Evolutionary conservation across 1,139 yeast genomes (phyloP).

Genomic region (Taphrina flavorubra): DNA sequence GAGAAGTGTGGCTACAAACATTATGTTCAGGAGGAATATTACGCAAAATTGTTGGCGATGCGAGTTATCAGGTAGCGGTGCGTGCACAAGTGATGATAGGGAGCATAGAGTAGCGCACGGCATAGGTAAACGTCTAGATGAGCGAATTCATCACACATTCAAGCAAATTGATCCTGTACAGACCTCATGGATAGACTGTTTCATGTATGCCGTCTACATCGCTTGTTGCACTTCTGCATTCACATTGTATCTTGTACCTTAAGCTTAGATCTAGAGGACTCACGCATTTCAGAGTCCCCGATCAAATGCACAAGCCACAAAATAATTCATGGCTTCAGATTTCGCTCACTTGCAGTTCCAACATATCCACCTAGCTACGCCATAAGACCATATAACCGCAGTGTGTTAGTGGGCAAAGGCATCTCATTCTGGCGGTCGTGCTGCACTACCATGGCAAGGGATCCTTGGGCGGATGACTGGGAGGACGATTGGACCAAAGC

Average conservation of each 20-base stretch:
- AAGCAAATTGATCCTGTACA: too few relatives aligned
- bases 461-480: constrained; percentile 40
- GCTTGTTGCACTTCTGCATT: background rate
- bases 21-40: constrained; percentile 8
- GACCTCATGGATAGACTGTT: too few relatives aligned
- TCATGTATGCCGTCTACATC: too few relatives aligned
- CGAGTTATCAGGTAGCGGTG: background rate
- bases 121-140: too few relatives aligned
- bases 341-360: background rate
- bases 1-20: constrained; percentile 4
- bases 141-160: too few relatives aligned
- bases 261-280: too few relatives aligned
- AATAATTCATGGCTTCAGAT: background rate
- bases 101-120: too few relatives aligned
- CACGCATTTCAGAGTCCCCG: background rate
- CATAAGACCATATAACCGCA: too few relatives aligned
- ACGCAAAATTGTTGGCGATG: constrained; percentile 15
- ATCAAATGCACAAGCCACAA: constrained; percentile 1
- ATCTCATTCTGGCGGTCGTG: too few relatives aligned
- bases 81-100: too few relatives aligned
- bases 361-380: too few relatives aligned
- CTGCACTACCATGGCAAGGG: constrained; percentile 14
- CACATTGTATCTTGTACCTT: background rate
- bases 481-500: constrained; percentile 38
- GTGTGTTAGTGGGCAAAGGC: too few relatives aligned